Evolutionary conservation across 2,329 filamentous ascomycete genomes (phyloP).

Genomic region (Ceratocystis albifundus): DNA sequence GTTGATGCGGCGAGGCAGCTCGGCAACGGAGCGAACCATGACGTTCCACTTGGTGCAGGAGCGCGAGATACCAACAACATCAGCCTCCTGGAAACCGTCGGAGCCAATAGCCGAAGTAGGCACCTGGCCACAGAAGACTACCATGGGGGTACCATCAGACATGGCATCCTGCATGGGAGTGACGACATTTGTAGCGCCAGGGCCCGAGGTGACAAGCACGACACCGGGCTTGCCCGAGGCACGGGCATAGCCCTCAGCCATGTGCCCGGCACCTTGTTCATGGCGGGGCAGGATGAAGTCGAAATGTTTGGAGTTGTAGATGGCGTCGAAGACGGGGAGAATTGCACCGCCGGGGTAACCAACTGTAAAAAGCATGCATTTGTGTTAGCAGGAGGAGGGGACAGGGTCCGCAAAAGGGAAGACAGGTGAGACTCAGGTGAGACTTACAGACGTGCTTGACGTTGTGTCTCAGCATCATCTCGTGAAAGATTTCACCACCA

Average conservation of each 20-base stretch:
- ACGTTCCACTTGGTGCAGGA: conserved; percentile 99
- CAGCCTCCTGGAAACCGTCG: conserved; percentile 94
- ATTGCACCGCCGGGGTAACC: conserved; percentile 93
- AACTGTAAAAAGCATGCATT: conserved; percentile 36
- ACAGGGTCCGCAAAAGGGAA: conserved; percentile 18
- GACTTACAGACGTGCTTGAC: conserved; percentile 90
- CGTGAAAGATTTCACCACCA: conserved; percentile 93
- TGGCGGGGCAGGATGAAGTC: conserved; percentile 91
- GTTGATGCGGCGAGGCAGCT: conserved; percentile 86
- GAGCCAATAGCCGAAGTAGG: conserved; percentile 80
- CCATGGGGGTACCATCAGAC: conserved; percentile 88
- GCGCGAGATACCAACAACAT: conserved; percentile 84
- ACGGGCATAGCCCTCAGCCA: conserved; percentile 94
- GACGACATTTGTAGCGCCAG: conserved; percentile 90
- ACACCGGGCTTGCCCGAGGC: conserved; percentile 90
- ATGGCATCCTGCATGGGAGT: conserved; percentile 94
- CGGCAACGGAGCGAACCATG: conserved; percentile 91
- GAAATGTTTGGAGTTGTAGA: conserved; percentile 96
- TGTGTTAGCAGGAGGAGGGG: conserved; percentile 14
- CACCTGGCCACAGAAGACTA: conserved; percentile 93
- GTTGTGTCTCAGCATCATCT: conserved; percentile 91
- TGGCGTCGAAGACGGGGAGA: conserved; percentile 94
- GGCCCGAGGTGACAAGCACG: conserved; percentile 90
- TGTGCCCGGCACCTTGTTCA: conserved; percentile 96
- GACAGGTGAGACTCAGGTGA: background rate